Base-by-base conservation (phyloP, 495 filamentous ascomycete genomes). In the Apodospora peruviana region DNA sequence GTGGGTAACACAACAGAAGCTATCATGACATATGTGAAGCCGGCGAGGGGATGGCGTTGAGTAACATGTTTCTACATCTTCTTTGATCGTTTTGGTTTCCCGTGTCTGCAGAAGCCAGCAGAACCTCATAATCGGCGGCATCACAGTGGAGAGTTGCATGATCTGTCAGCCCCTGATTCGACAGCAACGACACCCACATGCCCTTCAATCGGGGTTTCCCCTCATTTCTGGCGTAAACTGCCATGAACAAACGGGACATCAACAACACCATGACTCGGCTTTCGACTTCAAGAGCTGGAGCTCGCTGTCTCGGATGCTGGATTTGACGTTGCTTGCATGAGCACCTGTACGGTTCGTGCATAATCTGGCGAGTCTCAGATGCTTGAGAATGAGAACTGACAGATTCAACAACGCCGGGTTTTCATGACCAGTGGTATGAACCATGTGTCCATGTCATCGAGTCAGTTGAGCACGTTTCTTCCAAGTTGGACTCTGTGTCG, bases 81-180 rank as follows among this genome's bases (percentile, higher is more conserved):
- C n/a, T n/a, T n/a, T n/a, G n/a, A n/a, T n/a, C n/a, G n/a, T n/a
- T n/a, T n/a, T n/a, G n/a, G n/a, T n/a, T n/a, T n/a, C n/a, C n/a
- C n/a, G n/a, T n/a, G n/a, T n/a, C n/a, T n/a, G n/a, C n/a, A n/a
- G n/a, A n/a, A n/a, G n/a, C n/a, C n/a, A n/a, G n/a, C n/a, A n/a
- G n/a, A n/a, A n/a, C n/a, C n/a, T n/a, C n/a, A n/a, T n/a, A n/a
- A n/a, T n/a, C n/a, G n/a, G n/a, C n/a, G n/a, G n/a, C n/a, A n/a
- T 38, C n/a, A 38, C 36, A 16, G 40, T 36, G n/a, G 45, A 45
- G 17, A 7, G 16, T 27, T 39, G 11, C 27, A 27, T 39, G 40
- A 56, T 42, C 40, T 53, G 55, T 47, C 55, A 55, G 34, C 21
- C 22, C 21, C 23, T 55, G 52, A 58, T 58, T 58, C 24, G 56